These are phyloP conservation scores for Ophiostoma tasmaniense DNA, from an alignment of 2,329 filamentous ascomycete genomes.

Conservation along the genomic window DNA sequence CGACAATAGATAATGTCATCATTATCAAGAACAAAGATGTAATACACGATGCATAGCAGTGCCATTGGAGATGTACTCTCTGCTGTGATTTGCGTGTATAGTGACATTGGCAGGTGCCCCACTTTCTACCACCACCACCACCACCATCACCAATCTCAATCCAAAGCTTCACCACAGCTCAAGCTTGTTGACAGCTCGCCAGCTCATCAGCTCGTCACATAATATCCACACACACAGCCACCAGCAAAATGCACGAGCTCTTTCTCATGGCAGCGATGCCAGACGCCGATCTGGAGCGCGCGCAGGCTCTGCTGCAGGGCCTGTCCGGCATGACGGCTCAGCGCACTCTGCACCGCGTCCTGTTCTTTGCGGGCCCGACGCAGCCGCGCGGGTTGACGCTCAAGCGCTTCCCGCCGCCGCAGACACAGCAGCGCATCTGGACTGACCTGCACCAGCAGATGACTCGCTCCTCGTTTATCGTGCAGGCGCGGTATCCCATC, in stretches of 20 bases:
- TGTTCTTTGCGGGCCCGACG: conserved; percentile 44
- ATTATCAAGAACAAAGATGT: neutral
- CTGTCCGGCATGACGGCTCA: conserved; percentile 49
- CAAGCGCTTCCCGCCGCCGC: conserved; percentile 21
- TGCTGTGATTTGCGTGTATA: neutral
- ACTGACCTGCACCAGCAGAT: conserved; percentile 47
- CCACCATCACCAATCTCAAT: conserved; percentile 9
- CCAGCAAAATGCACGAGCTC: conserved; percentile 45
- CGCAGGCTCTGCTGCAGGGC: conserved; percentile 47
- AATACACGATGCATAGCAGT: neutral
- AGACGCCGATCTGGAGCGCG: conserved; percentile 43
- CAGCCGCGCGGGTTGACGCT: conserved; percentile 38
- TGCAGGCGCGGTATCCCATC: conserved; percentile 49
- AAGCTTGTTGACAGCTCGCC: neutral
- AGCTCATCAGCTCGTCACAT: neutral
- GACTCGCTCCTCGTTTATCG: conserved; percentile 46
- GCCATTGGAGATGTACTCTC: neutral
- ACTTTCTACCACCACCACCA: conserved; percentile 9
- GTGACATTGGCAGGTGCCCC: conserved; percentile 2
- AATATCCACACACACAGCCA: neutral
- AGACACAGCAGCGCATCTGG: conserved; percentile 34
- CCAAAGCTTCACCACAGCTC: neutral
- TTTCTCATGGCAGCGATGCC: conserved; percentile 48
- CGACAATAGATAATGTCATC: neutral
- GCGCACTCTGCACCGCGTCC: conserved; percentile 40